Evolutionary conservation across 768 basidiomycete species (phyloP), one percentile per base, ranked within the genome.

Genomic region (Phylloporus scabripes): DNA sequence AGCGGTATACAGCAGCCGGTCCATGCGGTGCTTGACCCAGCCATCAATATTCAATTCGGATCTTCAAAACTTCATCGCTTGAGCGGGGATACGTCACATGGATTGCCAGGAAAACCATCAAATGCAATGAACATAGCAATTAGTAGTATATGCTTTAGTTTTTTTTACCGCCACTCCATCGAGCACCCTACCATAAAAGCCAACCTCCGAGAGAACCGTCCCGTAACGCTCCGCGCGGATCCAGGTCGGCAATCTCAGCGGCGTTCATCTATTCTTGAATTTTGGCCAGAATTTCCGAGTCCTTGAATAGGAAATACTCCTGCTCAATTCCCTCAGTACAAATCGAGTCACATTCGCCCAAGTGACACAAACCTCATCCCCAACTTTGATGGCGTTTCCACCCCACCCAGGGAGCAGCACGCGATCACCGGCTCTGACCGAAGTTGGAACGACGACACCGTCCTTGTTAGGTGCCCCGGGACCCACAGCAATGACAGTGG

Each of bases 381-480:
- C 94, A 42, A 98, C 81, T 73, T 99, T 99, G 70, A 99, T 92
- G 14, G 89, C 67, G 63, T 84, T 93, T 10, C 96, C 96, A 45
- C 96, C 96, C 90, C 95, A 99, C 5, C 90, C 91, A 11, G 96
- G 95, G 4, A 99, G 74, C 45, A 99, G 75, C 14, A 98, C 94
- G 9, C 88, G 78, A 73, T 98, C 96, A 33, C 95, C 95, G 15
- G 87, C 77, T 72, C 86, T 82, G 41, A 98, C 94, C 15, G 72
- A 66, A 6, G 85, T 80, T 3, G 92, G 87, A 15, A 85, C 70
- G 8, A 95, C 45, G 10, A 74, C 65, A 29, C 95, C 95, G 2
- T 90, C 81, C 74, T 91, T 92, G 75, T 88, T 80, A 18, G 83
- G 86, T n/a, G 87, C 87, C 28, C 96, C 96, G 29, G 95, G 95